phyloP scores from a whole-genome alignment of 352 stramenopile species.

The Globisporangium sylvaticum region DNA sequence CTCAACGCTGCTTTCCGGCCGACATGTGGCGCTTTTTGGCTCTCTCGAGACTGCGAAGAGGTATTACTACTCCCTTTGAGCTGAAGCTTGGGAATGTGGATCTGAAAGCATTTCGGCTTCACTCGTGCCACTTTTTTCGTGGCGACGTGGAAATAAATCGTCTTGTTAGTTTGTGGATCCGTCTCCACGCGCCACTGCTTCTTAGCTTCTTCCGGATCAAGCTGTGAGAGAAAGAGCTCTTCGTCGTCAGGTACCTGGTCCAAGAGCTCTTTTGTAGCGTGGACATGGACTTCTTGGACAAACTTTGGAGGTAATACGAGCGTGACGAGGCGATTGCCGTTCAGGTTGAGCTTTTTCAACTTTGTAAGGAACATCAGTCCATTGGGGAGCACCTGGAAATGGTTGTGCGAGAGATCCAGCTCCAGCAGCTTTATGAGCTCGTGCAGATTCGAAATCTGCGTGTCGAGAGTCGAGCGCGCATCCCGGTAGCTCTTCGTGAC shows the following conservation, averaged over 20 bases:
- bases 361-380: slow-evolving; percentile 40
- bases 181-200: slow-evolving; percentile 53
- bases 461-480: slow-evolving; percentile 43
- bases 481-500: slow-evolving; percentile 40
- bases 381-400: slow-evolving; percentile 49
- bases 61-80: neutral
- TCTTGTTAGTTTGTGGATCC: slow-evolving; percentile 41
- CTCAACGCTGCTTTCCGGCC: slow-evolving; percentile 10
- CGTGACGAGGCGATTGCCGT: slow-evolving; percentile 60
- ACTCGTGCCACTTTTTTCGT: slow-evolving; percentile 48
- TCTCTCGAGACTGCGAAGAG: neutral
- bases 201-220: slow-evolving; percentile 28
- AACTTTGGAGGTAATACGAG: slow-evolving; percentile 46
- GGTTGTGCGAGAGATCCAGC: slow-evolving; percentile 64
- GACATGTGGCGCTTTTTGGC: neutral
- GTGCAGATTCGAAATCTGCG: slow-evolving; percentile 42
- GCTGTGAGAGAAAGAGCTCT: neutral
- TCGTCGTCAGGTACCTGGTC: slow-evolving; percentile 15
- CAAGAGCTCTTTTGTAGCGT: neutral
- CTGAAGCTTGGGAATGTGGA: slow-evolving; percentile 36
- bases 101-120: slow-evolving; percentile 53
- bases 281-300: slow-evolving; percentile 1
- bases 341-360: slow-evolving; percentile 39
- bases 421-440: slow-evolving; percentile 36
- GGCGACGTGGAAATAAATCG: slow-evolving; percentile 51